Base-by-base conservation (phyloP, 148 eudicot species). In the Fagopyrum esculentum region DNA sequence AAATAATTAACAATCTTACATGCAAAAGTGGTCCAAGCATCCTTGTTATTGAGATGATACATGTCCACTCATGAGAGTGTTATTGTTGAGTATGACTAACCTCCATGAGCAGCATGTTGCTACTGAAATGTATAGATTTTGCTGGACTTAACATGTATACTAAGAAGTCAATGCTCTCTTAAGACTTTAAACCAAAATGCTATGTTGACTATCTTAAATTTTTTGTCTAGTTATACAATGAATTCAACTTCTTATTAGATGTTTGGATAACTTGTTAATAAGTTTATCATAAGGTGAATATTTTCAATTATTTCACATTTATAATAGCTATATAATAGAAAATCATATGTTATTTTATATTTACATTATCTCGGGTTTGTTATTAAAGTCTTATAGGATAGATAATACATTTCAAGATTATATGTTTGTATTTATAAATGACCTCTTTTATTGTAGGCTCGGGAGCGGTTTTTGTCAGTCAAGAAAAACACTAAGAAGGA, bases 401-500 rank as follows among this genome's bases (percentile, higher is more conserved):
- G 68, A 61, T 26, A 61, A 9, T 40, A 43, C 22, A 69, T 68
- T 35, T 22, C 3, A 3, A 16, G 4, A 35, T 35, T 45, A 35
- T 68, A 22, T 11, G 15, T 12, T 9, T 61, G 26, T 29, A 8
- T 29, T 10, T 61, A 13, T 17, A 10, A 3, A 26, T 46, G 35
- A 71, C 45, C 16, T 19, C 35, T 70, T 43, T 71, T 71, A 15
- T 16, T 71, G 74, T 16, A 94, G 98, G 91, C 87, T 2, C 93
- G 98, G 35, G 98, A 94, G 72, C 88, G 89, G 80, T 90, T 82
- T 80, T 78, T 91, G 72, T 84, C 98, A 35, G 79, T 94, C 74
- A 85, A 93, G 75, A 94, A 87, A 88, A 90, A 85, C 75, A 78
- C 98, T 47, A 84, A 86, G 83, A 82, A 82, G 77, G 98, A 94